These are phyloP conservation scores for Cyclotella atomus DNA, from an alignment of 108 stramenopile genomes.

Conservation along the genomic window DNA sequence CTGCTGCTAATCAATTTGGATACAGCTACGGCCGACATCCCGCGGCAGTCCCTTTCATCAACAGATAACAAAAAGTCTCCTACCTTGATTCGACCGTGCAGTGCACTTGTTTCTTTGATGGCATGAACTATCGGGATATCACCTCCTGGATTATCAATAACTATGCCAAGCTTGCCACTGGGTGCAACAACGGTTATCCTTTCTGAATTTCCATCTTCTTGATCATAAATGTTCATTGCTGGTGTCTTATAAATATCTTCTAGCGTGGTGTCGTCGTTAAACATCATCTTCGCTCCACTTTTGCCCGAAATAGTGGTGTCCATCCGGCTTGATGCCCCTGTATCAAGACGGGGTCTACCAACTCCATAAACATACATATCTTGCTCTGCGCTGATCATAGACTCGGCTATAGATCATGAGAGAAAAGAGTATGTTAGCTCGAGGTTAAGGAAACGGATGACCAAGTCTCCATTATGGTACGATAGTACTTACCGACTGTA, in stretches of 20 bases:
- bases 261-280: constrained; percentile 43
- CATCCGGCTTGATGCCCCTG: constrained; percentile 37
- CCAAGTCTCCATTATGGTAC: not conserved
- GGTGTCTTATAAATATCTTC: constrained; percentile 46
- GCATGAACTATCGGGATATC: constrained; percentile 82
- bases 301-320: constrained; percentile 26
- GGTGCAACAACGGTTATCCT: constrained; percentile 48
- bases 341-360: constrained; percentile 25
- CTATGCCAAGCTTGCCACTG: constrained; percentile 83
- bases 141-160: constrained; percentile 83
- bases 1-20: constrained; percentile 70
- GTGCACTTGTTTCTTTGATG: constrained; percentile 79
- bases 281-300: constrained; percentile 20
- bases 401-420: not conserved
- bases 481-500: constrained; percentile 28
- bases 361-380: constrained; percentile 33
- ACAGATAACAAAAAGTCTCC: constrained; percentile 84
- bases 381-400: constrained; percentile 34
- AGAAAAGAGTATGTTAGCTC: not conserved
- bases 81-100: constrained; percentile 67
- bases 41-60: constrained; percentile 84
- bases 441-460: not conserved
- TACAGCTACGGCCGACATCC: constrained; percentile 76
- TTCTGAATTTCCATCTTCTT: constrained; percentile 23
- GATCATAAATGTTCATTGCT: not conserved